A percentile compares a stretch with the other conserved stretches of the same genome.
These are phyloP conservation scores for Aspergillus sp. DNA, from an alignment of 2,329 filamentous ascomycete species.

Conservation along the genomic window DNA sequence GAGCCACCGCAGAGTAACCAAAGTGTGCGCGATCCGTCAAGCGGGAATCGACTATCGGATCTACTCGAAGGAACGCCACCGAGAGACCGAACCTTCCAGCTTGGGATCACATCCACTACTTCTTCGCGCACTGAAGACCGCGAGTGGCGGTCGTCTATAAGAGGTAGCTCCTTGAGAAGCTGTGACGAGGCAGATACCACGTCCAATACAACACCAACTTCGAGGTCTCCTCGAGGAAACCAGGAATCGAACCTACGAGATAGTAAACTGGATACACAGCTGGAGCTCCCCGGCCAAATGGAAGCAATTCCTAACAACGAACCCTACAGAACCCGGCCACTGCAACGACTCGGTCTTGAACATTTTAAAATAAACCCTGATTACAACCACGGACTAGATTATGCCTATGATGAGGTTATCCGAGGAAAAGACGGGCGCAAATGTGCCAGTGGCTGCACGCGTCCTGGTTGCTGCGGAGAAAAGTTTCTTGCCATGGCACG, in stretches of 20 bases:
- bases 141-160: background rate
- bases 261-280: background rate
- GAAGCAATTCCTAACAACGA: conserved; percentile 31
- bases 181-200: background rate
- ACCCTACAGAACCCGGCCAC: conserved; percentile 58
- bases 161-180: background rate
- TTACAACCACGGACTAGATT: conserved; percentile 68
- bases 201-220: background rate
- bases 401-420: conserved; percentile 73
- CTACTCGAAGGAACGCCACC: conserved; percentile 33
- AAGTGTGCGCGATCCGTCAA: conserved; percentile 3
- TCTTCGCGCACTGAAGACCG: conserved; percentile 2
- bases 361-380: conserved; percentile 83
- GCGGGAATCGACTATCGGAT: conserved; percentile 28
- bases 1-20: background rate
- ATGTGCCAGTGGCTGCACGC: conserved; percentile 71
- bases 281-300: background rate
- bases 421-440: conserved; percentile 68
- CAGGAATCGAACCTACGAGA: background rate
- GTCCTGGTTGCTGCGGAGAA: conserved; percentile 73
- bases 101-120: background rate
- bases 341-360: conserved; percentile 59
- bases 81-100: conserved; percentile 20
- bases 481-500: conserved; percentile 67
- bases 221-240: background rate